Base-by-base conservation (phyloP, 306 rosid genomes). In the Quillaja saponaria region DNA sequence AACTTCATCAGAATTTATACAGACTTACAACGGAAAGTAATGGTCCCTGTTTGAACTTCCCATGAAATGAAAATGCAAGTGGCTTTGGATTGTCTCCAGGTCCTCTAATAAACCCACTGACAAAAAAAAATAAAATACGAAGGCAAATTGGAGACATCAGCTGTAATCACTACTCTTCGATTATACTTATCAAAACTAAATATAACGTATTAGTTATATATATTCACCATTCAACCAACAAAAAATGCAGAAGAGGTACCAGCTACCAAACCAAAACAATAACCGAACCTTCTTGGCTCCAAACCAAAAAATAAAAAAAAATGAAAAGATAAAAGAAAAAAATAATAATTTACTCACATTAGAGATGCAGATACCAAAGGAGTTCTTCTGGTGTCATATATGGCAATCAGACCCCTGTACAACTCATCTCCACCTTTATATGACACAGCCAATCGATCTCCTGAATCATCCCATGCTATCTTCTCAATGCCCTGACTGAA, bases 391-490 rank as follows among this genome's bases (percentile, higher is more conserved):
- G 90, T 80, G 65, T 91, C 98, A 78, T 86, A 91, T 60, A 91
- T 48, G 45, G 96, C 98, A 10, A 91, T 81, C 55, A 88, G 92
- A 64, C 98, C 98, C 57, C 69, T 63, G 68, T 80, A 91, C 62
- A 69, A 60, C 18, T 86, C 88, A 73, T 88, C 87, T 8, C 96
- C 91, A 20, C 76, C 95, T 78, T 91, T 84, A 64, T 78, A 84
- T 34, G 92, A 91, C 57, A 91, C 78, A 39, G 95, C 96, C 80
- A 91, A 79, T 54, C 98, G 91, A 71, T 91, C 98, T 57, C 98
- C 98, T 20, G 95, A 86, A 77, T 80, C 84, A 81, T 91, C 98
- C 98, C 98, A 91, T 19, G 92, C 90, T 78, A 91, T 77, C 87
- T 84, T 88, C 64, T 86, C 88, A 67, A 88, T 79, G 61, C 95